Evolutionary conservation across 2,329 filamentous ascomycete genomes (phyloP), one percentile per base, ranked within the genome.

Genomic region (Ophiocordyceps sinensis): DNA sequence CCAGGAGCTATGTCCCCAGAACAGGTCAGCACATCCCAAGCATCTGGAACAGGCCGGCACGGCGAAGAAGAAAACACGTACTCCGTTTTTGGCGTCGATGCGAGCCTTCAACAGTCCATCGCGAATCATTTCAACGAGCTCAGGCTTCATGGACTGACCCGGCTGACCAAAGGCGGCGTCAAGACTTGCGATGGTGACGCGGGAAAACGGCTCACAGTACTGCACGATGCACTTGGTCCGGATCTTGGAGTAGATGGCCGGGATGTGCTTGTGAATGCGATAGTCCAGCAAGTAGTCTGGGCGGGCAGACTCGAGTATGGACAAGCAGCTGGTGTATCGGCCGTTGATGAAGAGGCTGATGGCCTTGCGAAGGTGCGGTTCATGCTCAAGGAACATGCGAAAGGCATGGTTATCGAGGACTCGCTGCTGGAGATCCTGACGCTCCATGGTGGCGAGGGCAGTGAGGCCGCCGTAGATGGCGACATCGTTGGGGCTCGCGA

Each of bases 331-430:
- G 10, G 84, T 82, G 61, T 95, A 98, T 52, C 93, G 85, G 45
- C 85, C 86, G 50, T 83, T 86, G 51, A 89, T 85, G 64, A 95
- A 98, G 56, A 85, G 80, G 8, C 76, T 77, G 51, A 98, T 83
- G 12, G 91, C 89, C 44, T 88, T 88, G 47, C 91, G 84, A 46
- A 98, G 83, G 53, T 96, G 89, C 4, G 89, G 87, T 61, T 96
- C 91, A 1, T 93, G 72, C 58, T 96, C 91, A 13, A 98, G 73
- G 56, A 91, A 94, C 37, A 75, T 77, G 40, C 91, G 82, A 65
- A 98, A 98, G 11, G 71, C 68, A 29, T 67, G 66, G 54, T 86
- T 94, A 31, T 91, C 85, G 1, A 98, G 73, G 3, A 96, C 86
- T 7, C 70, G 68, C 6, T 63, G 65, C 57, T 91, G 82, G 19